Conservation (phyloP, 345 rosid species). For the Litchi chinensis region DNA sequence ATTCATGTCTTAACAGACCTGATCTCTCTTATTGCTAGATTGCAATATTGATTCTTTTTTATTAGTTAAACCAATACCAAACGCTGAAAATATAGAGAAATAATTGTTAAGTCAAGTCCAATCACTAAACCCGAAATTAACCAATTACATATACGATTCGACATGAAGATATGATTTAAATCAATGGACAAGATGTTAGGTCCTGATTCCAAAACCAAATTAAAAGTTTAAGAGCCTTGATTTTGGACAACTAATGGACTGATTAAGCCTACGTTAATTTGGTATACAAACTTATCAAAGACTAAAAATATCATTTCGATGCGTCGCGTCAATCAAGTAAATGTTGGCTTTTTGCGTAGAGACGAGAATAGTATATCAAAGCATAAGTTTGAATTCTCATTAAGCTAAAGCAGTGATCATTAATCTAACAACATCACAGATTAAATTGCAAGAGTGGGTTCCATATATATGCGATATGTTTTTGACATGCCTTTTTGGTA, state of each 20-base stretch:
- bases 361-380: background rate
- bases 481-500: background rate
- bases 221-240: background rate
- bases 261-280: background rate
- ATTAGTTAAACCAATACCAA: too few relatives aligned
- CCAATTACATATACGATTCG: background rate
- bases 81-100: too few relatives aligned
- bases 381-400: background rate
- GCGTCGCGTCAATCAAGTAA: background rate
- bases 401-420: background rate
- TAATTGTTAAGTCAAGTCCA: background rate
- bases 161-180: background rate
- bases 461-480: background rate
- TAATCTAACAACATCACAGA: background rate
- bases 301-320: background rate
- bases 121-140: background rate
- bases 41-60: too few relatives aligned
- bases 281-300: background rate
- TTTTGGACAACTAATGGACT: background rate
- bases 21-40: too few relatives aligned
- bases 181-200: background rate
- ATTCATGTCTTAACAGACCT: too few relatives aligned
- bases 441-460: conserved; percentile 6
- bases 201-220: background rate
- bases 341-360: background rate